Evolutionary conservation across 805 yeast genomes (phyloP).

Genomic region (Metschnikowia reukaufii): DNA sequence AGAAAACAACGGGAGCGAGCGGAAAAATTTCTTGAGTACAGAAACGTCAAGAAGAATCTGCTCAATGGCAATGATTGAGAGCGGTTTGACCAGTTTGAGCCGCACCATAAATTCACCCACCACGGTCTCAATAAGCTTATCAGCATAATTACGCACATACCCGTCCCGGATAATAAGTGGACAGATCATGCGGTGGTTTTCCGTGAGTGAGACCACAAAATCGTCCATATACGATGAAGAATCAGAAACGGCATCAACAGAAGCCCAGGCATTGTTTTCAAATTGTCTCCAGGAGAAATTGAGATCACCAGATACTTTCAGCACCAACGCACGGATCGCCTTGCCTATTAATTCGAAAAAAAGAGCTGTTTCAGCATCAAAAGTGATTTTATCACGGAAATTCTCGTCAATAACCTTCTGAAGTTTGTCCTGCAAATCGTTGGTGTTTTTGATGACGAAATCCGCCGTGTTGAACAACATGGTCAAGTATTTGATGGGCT

Average conservation of each 20-base stretch:
- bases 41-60: constrained; percentile 77
- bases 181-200: constrained; percentile 48
- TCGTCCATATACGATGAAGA: constrained; percentile 70
- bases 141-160: constrained; percentile 72
- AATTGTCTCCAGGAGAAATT: constrained; percentile 83
- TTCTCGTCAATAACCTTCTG: constrained; percentile 38
- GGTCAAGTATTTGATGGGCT: constrained; percentile 65
- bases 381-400: constrained; percentile 43
- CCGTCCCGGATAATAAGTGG: constrained; percentile 65
- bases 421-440: constrained; percentile 69
- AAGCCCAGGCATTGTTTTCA: constrained; percentile 70
- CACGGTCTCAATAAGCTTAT: constrained; percentile 67
- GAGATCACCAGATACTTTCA: constrained; percentile 59
- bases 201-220: constrained; percentile 47
- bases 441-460: constrained; percentile 75
- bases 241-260: constrained; percentile 62
- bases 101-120: constrained; percentile 55
- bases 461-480: constrained; percentile 85
- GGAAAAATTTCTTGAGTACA: constrained; percentile 55
- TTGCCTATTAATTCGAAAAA: constrained; percentile 59
- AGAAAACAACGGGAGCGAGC: constrained; percentile 41
- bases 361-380: constrained; percentile 55
- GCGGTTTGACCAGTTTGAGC: constrained; percentile 63
- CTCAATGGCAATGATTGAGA: constrained; percentile 57
- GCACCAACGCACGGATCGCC: constrained; percentile 55